Evolutionary conservation across 306 rosid species (phyloP).

Genomic region (Astragalus membranaceus): DNA sequence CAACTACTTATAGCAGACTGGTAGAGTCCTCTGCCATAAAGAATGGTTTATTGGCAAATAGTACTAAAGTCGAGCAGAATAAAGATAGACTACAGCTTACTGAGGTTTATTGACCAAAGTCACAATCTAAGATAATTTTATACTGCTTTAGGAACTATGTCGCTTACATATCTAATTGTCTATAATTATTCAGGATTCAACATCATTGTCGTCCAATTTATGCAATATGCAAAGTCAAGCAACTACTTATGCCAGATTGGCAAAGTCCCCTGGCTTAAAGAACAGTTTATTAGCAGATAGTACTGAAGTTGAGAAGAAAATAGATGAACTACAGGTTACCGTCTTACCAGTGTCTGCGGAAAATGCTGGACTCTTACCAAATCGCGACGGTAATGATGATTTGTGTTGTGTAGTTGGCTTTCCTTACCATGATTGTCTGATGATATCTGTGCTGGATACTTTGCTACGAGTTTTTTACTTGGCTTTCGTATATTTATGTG

Average conservation of each 20-base stretch:
- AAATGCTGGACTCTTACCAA: conserved; percentile 59
- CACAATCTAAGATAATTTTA: conserved; percentile 10
- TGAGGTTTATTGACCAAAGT: conserved; percentile 13
- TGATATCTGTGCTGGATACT: neutral
- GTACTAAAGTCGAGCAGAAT: conserved; percentile 23
- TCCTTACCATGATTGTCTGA: neutral
- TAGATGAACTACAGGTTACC: conserved; percentile 30
- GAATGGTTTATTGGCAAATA: conserved; percentile 25
- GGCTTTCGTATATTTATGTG: neutral
- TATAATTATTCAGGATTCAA: conserved; percentile 30
- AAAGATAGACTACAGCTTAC: conserved; percentile 31
- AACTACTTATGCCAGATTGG: conserved; percentile 61
- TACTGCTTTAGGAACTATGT: conserved; percentile 11
- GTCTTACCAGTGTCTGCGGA: conserved; percentile 82
- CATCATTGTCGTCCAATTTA: conserved; percentile 25
- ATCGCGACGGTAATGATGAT: conserved; percentile 48
- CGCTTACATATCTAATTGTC: neutral
- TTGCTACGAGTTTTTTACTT: neutral
- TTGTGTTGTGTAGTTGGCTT: conserved; percentile 9
- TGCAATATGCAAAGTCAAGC: conserved; percentile 63
- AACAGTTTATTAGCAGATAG: conserved; percentile 23
- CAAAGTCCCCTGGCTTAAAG: conserved; percentile 51
- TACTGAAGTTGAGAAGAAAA: conserved; percentile 23
- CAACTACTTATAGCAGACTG: conserved; percentile 60
- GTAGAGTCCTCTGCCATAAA: conserved; percentile 53